Evolutionary conservation across 106 monocot genomes (phyloP), one percentile per base, ranked within the genome.

Genomic region (Agapanthus africanus): DNA sequence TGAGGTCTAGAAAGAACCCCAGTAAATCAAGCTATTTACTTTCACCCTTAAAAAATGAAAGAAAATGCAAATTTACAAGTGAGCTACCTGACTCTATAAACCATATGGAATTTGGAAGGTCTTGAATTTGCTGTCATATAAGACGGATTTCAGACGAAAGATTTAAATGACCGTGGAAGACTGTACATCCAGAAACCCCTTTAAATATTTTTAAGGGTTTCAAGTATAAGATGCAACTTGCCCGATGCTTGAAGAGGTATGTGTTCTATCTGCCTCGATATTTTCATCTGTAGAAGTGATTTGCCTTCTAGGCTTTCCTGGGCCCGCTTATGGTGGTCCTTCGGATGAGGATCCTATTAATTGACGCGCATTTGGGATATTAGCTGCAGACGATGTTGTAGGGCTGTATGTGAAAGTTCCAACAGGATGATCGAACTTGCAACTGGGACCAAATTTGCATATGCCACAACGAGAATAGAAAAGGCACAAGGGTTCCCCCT

Each of bases 401-500:
- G 47, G 49, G 61, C 73, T 78, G 61, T 90, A 90, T 19, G 77
- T 51, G 38, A 72, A 70, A 21, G 76, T 54, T 51, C 71, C 76
- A 80, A 86, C 79, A 22, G 90, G 90, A 73, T 90, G 90, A 30
- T 91, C 84, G 38, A 91, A 91, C 80, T 91, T 91, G 73, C 91
- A 91, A 71, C 82, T 88, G 11, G 87, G 75, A 4, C 91, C 91
- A 62, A 91, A 91, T 74, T 91, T 91, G 82, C 91, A 91, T 22
- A 88, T 85, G 13, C 91, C 87, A 65, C 88, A 91, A 16, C 91
- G 91, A 40, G 82, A 82, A 71, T 91, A 91, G 68, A 88, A 91
- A 50, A 70, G 54, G 67, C 91, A 91, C 9, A 80, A 35, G 2
- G 79, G 87, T 71, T 91, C 91, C 54, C 87, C 91, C 91, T 91